Percentiles rank a stretch among this genome's conserved stretches.
Evolutionary conservation across 2,329 filamentous ascomycete species (phyloP).

Genomic region (Rutstroemia sp.): DNA sequence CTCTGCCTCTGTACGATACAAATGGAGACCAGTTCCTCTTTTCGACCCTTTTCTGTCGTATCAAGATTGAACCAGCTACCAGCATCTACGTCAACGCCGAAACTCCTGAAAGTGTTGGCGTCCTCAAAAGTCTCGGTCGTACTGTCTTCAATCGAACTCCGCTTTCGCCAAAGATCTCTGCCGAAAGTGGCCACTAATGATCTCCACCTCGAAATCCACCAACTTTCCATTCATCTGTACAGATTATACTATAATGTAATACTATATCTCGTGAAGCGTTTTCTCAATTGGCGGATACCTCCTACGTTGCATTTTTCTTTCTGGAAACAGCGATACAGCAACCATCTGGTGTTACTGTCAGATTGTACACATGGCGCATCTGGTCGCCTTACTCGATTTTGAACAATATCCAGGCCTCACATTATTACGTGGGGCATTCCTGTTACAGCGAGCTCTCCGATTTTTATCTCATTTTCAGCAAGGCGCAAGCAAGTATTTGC

Average conservation of each 20-base stretch:
- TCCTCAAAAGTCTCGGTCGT: conserved; percentile 48
- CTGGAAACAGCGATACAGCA: conserved; percentile 1
- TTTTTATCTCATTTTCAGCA: not conserved
- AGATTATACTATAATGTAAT: conserved; percentile 9
- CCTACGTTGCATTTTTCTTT: not conserved
- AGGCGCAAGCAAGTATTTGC: not conserved
- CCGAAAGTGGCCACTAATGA: conserved; percentile 15
- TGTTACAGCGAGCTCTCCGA: not conserved
- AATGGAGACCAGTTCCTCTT: conserved; percentile 92
- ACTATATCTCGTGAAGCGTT: conserved; percentile 7
- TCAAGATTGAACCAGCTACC: conserved; percentile 57
- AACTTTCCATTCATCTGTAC: conserved; percentile 17
- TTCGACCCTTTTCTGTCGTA: conserved; percentile 86
- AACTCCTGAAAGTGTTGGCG: conserved; percentile 39
- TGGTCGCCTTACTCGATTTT: not conserved
- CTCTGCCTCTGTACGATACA: conserved; percentile 79
- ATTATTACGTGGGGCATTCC: not conserved
- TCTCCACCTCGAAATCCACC: not conserved
- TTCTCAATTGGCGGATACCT: not conserved
- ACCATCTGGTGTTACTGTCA: conserved; percentile 9
- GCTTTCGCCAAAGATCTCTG: conserved; percentile 23
- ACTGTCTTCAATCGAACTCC: conserved; percentile 48
- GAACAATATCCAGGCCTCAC: not conserved
- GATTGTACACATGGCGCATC: conserved; percentile 7
- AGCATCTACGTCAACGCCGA: conserved; percentile 48